These are phyloP conservation scores for Rachicladosporium sp. DNA, from an alignment of 2,329 filamentous ascomycete species.

Conservation along the genomic window DNA sequence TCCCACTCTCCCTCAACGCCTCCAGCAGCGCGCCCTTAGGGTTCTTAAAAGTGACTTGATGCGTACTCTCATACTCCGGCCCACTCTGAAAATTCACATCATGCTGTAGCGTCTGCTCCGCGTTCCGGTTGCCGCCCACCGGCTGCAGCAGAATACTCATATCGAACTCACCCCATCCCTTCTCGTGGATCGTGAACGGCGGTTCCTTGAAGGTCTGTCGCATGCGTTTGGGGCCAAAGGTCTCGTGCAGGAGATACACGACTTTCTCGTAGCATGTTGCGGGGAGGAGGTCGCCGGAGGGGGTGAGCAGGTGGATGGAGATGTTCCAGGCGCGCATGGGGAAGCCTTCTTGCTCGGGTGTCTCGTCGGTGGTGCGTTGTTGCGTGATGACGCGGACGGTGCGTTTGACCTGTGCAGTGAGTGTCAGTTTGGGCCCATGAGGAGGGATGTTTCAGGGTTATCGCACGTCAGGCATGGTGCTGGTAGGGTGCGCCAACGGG, in stretches of 20 bases:
- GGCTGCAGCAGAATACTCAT: conserved; percentile 76
- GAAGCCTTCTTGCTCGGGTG: conserved; percentile 71
- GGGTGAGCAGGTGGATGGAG: conserved; percentile 70
- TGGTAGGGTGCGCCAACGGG: conserved; percentile 4
- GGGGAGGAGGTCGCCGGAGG: conserved; percentile 70
- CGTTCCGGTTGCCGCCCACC: conserved; percentile 59
- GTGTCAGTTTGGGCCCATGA: conserved; percentile 3
- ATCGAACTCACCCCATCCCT: conserved; percentile 98
- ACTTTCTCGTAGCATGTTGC: conserved; percentile 85
- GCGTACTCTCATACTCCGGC: conserved; percentile 64
- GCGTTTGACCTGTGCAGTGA: conserved; percentile 54
- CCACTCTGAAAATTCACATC: conserved; percentile 82
- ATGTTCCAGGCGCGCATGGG: conserved; percentile 91
- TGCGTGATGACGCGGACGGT: conserved; percentile 87
- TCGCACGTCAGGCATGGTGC: conserved; percentile 27
- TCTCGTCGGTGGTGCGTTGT: conserved; percentile 68
- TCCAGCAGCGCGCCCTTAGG: conserved; percentile 76
- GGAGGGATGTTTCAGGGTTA: neutral
- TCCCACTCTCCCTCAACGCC: conserved; percentile 68
- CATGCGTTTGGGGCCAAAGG: conserved; percentile 62
- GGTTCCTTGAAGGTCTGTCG: conserved; percentile 73
- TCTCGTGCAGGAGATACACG: conserved; percentile 84
- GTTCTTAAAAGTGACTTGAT: conserved; percentile 79
- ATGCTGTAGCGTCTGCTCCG: conserved; percentile 67
- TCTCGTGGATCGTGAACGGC: conserved; percentile 81